Evolutionary conservation across 305 asterid genomes (phyloP).

Genomic region (Rubia balearica): DNA sequence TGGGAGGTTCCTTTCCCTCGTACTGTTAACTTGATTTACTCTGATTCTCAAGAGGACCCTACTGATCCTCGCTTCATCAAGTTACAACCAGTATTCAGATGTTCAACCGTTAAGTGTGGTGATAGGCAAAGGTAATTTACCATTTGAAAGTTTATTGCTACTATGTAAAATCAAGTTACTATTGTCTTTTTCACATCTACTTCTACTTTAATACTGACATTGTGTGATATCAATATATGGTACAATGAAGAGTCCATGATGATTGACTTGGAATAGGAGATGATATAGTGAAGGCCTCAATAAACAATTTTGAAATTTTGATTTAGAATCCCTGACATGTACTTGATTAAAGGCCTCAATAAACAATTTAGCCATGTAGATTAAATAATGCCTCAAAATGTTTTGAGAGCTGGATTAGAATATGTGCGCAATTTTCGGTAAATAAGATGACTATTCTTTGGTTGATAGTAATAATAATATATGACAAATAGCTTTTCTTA

Average conservation of each 20-base stretch:
- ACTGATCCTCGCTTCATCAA: conserved; percentile 89
- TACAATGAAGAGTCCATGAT: background rate
- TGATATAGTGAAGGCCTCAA: background rate
- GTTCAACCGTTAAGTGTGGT: conserved; percentile 60
- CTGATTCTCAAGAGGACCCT: conserved; percentile 38
- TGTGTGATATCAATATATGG: background rate
- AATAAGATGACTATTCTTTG: background rate
- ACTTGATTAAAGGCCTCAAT: background rate
- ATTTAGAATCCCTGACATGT: background rate
- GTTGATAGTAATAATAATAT: background rate
- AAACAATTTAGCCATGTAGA: background rate
- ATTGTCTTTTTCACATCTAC: background rate
- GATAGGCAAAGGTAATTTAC: conserved; percentile 65
- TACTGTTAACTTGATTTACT: conserved; percentile 48
- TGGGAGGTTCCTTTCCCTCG: conserved; percentile 96
- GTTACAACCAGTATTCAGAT: conserved; percentile 80
- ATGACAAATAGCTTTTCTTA: background rate
- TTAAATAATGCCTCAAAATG: background rate
- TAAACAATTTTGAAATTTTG: background rate
- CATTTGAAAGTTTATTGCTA: conserved; percentile 2
- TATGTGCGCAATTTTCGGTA: background rate
- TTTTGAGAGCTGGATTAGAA: background rate
- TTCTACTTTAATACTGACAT: background rate
- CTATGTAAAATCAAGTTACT: background rate
- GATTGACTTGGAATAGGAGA: background rate